phyloP scores from a whole-genome alignment of 306 rosid species.

The Rubus idaeus region DNA sequence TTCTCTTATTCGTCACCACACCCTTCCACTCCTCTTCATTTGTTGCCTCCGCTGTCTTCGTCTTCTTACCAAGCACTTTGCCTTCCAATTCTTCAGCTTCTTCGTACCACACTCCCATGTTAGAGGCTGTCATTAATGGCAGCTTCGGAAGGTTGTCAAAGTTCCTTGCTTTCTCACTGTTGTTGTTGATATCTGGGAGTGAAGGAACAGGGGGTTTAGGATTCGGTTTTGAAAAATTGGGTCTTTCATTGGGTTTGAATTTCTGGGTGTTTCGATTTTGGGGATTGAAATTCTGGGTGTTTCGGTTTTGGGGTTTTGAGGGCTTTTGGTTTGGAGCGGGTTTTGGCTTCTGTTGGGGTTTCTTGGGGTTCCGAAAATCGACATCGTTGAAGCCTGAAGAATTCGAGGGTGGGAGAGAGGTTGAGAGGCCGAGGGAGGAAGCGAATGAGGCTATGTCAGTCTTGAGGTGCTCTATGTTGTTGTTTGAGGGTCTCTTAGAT shows the following conservation, averaged over 20 bases:
- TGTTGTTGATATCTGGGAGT: slow-evolving; percentile 34
- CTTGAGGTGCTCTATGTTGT: slow-evolving; percentile 50
- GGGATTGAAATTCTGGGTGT: slow-evolving; percentile 16
- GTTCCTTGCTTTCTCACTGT: slow-evolving; percentile 39
- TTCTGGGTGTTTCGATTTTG: slow-evolving; percentile 33
- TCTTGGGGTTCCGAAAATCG: slow-evolving; percentile 68
- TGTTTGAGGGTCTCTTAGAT: slow-evolving; percentile 39
- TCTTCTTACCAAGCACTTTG: slow-evolving; percentile 62
- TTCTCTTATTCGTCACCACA: slow-evolving; percentile 65
- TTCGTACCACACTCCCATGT: slow-evolving; percentile 70
- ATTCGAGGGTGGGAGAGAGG: slow-evolving; percentile 54
- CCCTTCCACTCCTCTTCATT: slow-evolving; percentile 64
- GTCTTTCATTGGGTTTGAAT: slow-evolving; percentile 34
- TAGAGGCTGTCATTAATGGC: slow-evolving; percentile 63
- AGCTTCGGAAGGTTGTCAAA: slow-evolving; percentile 67
- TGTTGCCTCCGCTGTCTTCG: slow-evolving; percentile 45
- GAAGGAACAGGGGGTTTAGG: slow-evolving; percentile 58
- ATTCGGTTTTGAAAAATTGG: slow-evolving; percentile 43
- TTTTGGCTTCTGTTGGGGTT: slow-evolving; percentile 22
- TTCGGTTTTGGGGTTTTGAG: slow-evolving; percentile 20
- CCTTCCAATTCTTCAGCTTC: slow-evolving; percentile 69
- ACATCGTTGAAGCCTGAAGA: slow-evolving; percentile 85
- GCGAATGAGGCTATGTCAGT: slow-evolving; percentile 83
- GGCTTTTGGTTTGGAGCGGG: slow-evolving; percentile 27
- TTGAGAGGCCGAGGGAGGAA: slow-evolving; percentile 69